Evolutionary conservation across 129 eudicot species (phyloP).

Genomic region (Centaurea solstitialis): DNA sequence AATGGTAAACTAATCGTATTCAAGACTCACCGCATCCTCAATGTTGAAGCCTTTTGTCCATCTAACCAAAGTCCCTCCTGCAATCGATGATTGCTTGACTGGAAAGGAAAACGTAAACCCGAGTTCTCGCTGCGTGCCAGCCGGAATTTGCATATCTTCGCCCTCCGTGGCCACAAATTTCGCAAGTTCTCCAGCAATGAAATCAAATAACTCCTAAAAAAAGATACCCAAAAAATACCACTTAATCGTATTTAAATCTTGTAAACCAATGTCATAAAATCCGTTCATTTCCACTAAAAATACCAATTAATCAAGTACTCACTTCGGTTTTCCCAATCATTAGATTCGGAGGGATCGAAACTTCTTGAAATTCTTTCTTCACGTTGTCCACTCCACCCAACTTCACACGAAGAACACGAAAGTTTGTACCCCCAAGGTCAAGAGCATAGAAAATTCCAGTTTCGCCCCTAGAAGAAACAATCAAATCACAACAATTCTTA

Average conservation of each 20-base stretch:
- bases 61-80: constrained; percentile 80
- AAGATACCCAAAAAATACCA: constrained; percentile 5
- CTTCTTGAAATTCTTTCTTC: constrained; percentile 69
- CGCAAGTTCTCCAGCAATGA: constrained; percentile 84
- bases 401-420: constrained; percentile 85
- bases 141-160: constrained; percentile 64
- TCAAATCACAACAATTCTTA: constrained; percentile 2
- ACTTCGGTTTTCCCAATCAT: constrained; percentile 85
- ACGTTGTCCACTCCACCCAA: constrained; percentile 66
- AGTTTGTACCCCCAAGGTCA: constrained; percentile 99
- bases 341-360: constrained; percentile 82
- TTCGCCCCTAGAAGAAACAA: constrained; percentile 62
- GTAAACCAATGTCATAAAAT: neutral
- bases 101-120: constrained; percentile 99
- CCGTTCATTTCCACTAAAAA: neutral
- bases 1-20: neutral
- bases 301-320: constrained; percentile 26
- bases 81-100: constrained; percentile 77
- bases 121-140: constrained; percentile 84
- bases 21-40: constrained; percentile 66
- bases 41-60: constrained; percentile 97
- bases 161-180: constrained; percentile 86
- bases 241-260: neutral
- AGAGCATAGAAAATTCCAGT: constrained; percentile 89
- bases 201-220: constrained; percentile 72